Evolutionary conservation across 2,329 filamentous ascomycete species (phyloP), one percentile per base, ranked within the genome.

Genomic region (Ophiocordyceps polyrhachis-furcata): DNA sequence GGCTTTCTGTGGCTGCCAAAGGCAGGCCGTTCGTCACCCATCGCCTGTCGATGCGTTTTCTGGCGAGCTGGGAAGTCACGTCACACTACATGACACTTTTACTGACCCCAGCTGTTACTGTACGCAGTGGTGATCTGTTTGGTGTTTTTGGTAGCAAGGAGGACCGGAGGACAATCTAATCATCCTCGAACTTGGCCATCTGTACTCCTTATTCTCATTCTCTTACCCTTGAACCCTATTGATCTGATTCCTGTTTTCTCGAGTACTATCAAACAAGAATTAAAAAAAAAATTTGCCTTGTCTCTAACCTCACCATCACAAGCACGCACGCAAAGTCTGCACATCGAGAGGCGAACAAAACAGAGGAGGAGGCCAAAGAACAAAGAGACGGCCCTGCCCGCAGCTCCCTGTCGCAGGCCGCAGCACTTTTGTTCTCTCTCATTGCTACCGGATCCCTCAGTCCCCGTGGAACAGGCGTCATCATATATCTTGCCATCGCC

Each of bases 251-350:
- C 57, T 53, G 55, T 55, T 51, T 52, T 56, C 55, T 52, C 55
- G 61, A 62, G 56, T 62, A 67, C 64, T 70, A 69, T 70, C 65
- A 69, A 38, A 38, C n/a, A 38, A 38, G 60, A 70, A 71, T 71
- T 71, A 64, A 70, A 64, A 68, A 64, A 17, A 11, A 17, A 28
- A 28, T 62, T 61, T 58, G 56, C 55, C 49, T 58, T 56, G 50
- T 50, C 53, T 51, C 56, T 62, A 55, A 57, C 55, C 56, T 62
- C 55, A 62, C 5, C 53, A 60, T 19, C n/a, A 17, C n/a, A 54
- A 29, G 35, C 57, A 60, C 57, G 17, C 35, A 19, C 59, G 49
- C 51, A 57, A 58, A 61, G 62, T 62, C 61, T 56, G 53, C 58
- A 59, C 58, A 52, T 45, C 49, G 56, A 49, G 45, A 51, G 55